Base-by-base conservation (phyloP, 768 basidiomycete genomes). In the Pisolithus orientalis region DNA sequence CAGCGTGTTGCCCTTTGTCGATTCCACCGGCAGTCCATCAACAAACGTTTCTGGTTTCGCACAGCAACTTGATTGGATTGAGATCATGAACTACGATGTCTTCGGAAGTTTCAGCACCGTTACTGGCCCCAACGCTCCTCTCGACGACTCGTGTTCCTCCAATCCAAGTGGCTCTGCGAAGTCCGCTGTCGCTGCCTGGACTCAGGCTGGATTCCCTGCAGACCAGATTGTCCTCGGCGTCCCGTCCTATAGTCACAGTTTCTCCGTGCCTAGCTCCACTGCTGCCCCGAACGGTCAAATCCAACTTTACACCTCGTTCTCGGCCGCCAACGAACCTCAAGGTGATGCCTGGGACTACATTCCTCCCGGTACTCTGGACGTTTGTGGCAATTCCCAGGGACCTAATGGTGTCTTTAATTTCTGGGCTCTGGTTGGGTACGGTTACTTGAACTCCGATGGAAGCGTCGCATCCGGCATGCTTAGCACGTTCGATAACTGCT, bases 181-280 rank as follows among this genome's bases (percentile, higher is more conserved):
- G 24, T 83, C 84, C 6, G 84, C 88, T 4, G 77, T 97, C 42
- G 64, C 72, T 8, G 78, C 80, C 2, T 96, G 94, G 94, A 80
- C 75, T 0, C 58, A 62, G 0, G 92, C 92, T 38, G 88, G 89
- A 10, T 84, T 97, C 69, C 87, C 92, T 16, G 69, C 75, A 7
- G 53, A 55, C 49, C 70, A 87, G 70, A 84, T 95, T 52, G 80
- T 92, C 28, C 80, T 97, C 6, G 94, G 93, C 49, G 83, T 95
- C 0, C 81, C 93, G 11, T 72, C 85, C 16, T 95, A 91, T 68
- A 90, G 90, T 0, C 91, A 91, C 69, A 82, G 89, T 21, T 94
- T 74, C 74, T 68, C 39, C 0, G 66, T 68, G 4, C 21, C 57
- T 17, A 57, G 57, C n/a, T 62, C 64, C 27, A 54, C 61, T 3